Evolutionary conservation across 352 stramenopile species (phyloP), one percentile per base, ranked within the genome.

Genomic region (Phytopythium sindhum): DNA sequence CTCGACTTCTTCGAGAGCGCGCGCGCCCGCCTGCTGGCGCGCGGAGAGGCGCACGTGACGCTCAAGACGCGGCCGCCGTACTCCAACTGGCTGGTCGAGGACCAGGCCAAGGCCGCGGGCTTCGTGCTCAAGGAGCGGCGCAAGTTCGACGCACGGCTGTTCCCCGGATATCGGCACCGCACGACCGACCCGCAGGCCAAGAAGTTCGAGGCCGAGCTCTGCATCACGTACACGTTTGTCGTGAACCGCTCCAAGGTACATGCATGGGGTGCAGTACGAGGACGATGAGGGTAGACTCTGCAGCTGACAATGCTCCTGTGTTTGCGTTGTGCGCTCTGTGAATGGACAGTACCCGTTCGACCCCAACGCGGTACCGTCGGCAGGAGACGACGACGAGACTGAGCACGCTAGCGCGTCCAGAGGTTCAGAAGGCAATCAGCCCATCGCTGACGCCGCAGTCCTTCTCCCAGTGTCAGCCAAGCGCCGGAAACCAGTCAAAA

Each of bases 131-230:
- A 96, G 56, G 77, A 87, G 57, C 73, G 87, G 14, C 74, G 80
- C 26, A 80, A 80, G 52, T 95, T 97, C 67, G 77, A 93, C 62
- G 77, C 86, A 24, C 61, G 68, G 0, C 61, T 86, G 23, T 96
- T 94, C 48, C 85, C 88, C 4, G 89, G 89, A 4, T 97, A 97
- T 68, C 68, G 81, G n/a, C 89, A 97, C 57, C 86, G 87, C 37
- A 97, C 89, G 54, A 97, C 89, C 7, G 86, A 96, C 67, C 88
- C 87, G 37, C 73, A 85, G 39, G 89, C 89, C 41, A 95, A 95
- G 69, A 79, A 74, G 50, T 96, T 95, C 54, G 86, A 97, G 62
- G 68, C 88, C 3, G 81, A 93, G 48, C 72, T 90, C 4, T 96
- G 89, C 63, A 74, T 82, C 63, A 95, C 86, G 15, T 97, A 95